Conservation (phyloP, 306 rosid genomes). For the Biancaea sappan region DNA sequence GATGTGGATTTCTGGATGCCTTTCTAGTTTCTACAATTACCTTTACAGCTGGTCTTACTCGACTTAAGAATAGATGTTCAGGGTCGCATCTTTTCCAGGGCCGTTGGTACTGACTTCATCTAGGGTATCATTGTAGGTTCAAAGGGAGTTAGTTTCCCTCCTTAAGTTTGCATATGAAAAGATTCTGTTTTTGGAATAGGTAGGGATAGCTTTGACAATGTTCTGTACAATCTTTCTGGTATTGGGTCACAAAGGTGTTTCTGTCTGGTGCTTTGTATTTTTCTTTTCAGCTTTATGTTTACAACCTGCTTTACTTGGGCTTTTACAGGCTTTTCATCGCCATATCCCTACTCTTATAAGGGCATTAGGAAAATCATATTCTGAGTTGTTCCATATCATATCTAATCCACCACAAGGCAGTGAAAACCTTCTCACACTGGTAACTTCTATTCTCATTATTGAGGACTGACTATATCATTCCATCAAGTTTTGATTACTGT, state of each 20-base stretch:
- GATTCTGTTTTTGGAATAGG: neutral
- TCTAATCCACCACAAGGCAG: slow-evolving; percentile 98
- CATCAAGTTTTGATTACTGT: slow-evolving; percentile 14
- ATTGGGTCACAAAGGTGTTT: slow-evolving; percentile 15
- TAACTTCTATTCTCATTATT: slow-evolving; percentile 40
- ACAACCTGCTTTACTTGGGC: slow-evolving; percentile 20
- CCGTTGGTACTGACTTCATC: neutral
- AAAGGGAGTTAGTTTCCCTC: neutral
- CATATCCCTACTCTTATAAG: slow-evolving; percentile 84
- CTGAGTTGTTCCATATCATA: slow-evolving; percentile 77
- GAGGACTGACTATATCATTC: slow-evolving; percentile 14
- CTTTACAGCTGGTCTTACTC: too few relatives aligned
- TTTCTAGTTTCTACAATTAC: neutral
- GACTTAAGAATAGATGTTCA: neutral
- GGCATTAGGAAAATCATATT: slow-evolving; percentile 82
- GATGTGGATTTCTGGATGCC: neutral
- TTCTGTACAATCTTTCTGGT: neutral
- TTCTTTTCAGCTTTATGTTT: slow-evolving; percentile 28
- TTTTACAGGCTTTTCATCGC: slow-evolving; percentile 87
- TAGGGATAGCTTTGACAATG: neutral
- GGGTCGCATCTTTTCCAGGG: neutral
- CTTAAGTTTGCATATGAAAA: neutral
- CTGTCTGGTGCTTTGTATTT: slow-evolving; percentile 23
- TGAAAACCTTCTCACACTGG: slow-evolving; percentile 89
- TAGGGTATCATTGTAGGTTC: neutral